Evolutionary conservation across 2,329 filamentous ascomycete genomes (phyloP).

Genomic region (Saccharata proteae): DNA sequence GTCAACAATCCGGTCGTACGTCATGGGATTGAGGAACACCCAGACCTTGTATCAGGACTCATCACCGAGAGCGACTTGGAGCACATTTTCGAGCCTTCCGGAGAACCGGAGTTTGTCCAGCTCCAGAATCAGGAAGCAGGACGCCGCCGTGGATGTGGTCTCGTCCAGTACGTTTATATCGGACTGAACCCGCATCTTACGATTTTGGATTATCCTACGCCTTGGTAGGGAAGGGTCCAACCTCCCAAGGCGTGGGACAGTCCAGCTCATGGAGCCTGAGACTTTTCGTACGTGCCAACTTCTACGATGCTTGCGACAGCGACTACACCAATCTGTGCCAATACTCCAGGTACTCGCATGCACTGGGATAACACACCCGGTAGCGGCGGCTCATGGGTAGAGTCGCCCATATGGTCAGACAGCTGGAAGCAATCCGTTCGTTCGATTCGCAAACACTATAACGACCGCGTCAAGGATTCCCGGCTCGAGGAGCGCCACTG

Average conservation of each 20-base stretch:
- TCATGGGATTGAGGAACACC: no score
- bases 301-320: no score
- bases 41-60: no score
- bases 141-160: conserved; percentile 89
- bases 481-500: conserved; percentile 86
- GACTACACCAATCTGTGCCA: no score
- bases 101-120: conserved; percentile 93
- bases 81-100: conserved; percentile 95
- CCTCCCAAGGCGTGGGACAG: no score
- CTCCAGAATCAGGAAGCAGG: conserved; percentile 90
- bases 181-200: no score
- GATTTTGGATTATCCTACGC: no score
- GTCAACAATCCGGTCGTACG: no score
- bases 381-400: conserved; percentile 73
- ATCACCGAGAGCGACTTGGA: conserved; percentile 91
- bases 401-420: conserved; percentile 81
- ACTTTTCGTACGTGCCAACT: no score
- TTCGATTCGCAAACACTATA: conserved; percentile 76
- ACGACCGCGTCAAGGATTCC: conserved; percentile 77
- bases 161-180: conserved; percentile 82
- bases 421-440: conserved; percentile 81
- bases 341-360: no score
- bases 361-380: conserved; percentile 84
- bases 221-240: no score
- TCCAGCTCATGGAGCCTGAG: no score